Base-by-base conservation (phyloP, 2,329 filamentous ascomycete species). In the Xylaria sp. region DNA sequence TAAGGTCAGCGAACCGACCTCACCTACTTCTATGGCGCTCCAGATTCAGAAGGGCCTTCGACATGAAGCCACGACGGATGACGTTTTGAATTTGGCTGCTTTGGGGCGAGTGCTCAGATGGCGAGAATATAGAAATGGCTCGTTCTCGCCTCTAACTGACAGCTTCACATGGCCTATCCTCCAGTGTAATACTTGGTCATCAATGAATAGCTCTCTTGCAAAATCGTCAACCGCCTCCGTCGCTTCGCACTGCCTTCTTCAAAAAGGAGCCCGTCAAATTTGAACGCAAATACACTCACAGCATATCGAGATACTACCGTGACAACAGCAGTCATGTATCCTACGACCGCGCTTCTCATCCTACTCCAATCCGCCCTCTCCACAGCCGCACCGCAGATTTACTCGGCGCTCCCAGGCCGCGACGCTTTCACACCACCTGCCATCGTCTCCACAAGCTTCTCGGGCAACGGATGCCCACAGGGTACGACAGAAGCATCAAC, bases 401-500 rank as follows among this genome's bases (percentile, higher is more conserved):
- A 23, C 15, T n/a, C 41, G 3, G 20, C n/a, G 31, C 46, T 36
- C 33, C 13, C 31, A 9, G 46, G 13, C 46, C 48, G 43, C 25
- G 66, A 55, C 15, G 43, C 61, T 61, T 71, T 72, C 62, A 59
- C 67, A 6, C 71, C 71, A 23, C 72, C 71, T 2, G 57, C 49
- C 8, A 66, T 74, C 33, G 18, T 54, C 9, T 71, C 72, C 12
- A 33, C 68, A 15, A 72, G 72, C 25, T 74, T 74, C 49, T 74
- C 73, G 1, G 73, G 72, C 10, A 74, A 60, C 39, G 73, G 73
- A 1, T 75, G 72, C 46, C 73, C 72, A 0, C 72, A 75, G 55
- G 56, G 62, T 7, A 66, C 72, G 10, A 67, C 64, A 1, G 54
- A 49, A 7, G 69, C 64, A n/a, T 54, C 57, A 2, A 55, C 66